Conservation (phyloP, 768 basidiomycete species). For the Mrakia gelida region DNA sequence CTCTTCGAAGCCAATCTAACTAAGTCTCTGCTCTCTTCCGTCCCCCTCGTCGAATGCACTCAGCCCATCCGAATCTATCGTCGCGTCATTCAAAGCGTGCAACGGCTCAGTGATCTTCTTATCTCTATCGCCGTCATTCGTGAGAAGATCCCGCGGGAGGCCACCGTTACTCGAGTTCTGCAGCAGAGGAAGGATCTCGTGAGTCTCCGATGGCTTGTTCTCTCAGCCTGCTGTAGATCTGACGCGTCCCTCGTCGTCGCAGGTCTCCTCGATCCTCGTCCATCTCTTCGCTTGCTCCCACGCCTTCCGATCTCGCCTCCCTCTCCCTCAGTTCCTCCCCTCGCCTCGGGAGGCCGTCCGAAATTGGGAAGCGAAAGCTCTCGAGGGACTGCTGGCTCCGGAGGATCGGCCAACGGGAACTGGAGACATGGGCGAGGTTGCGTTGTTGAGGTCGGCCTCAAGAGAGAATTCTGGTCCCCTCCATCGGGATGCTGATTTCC, state of each 20-base stretch:
- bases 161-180: conserved; percentile 14
- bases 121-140: conserved; percentile 33
- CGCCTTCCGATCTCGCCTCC: conserved; percentile 41
- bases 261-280: conserved; percentile 42
- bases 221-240: no score
- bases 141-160: conserved; percentile 25
- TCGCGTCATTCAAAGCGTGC: conserved; percentile 29
- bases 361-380: conserved; percentile 21
- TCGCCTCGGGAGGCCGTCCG: conserved; percentile 38
- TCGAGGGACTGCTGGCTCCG: conserved; percentile 16
- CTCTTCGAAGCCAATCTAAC: not conserved
- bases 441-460: not conserved
- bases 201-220: not conserved
- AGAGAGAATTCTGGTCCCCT: conserved; percentile 2
- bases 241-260: not conserved
- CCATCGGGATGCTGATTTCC: conserved; percentile 20
- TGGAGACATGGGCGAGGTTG: conserved; percentile 13
- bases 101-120: conserved; percentile 38
- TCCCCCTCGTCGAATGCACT: not conserved
- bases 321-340: conserved; percentile 45
- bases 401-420: not conserved
- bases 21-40: not conserved
- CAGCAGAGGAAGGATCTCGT: conserved; percentile 28
- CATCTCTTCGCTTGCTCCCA: conserved; percentile 43
- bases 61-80: conserved; percentile 27